phyloP scores from a whole-genome alignment of 805 yeast genomes.

The Hanseniaspora thailandica region DNA sequence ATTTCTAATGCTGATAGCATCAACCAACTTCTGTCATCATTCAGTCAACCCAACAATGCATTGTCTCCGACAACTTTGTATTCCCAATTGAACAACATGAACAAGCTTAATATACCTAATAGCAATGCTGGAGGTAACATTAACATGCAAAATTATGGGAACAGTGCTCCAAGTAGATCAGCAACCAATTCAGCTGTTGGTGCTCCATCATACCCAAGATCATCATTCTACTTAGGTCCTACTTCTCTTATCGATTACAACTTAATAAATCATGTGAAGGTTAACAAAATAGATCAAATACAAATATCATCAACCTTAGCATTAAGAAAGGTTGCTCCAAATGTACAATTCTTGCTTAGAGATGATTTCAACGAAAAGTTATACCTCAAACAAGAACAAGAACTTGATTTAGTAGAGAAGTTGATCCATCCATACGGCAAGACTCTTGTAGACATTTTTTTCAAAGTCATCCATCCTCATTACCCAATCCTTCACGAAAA shows the following conservation, averaged over 20 bases:
- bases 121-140: not conserved
- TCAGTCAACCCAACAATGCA: not conserved
- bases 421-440: slow-evolving; percentile 89
- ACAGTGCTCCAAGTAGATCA: slow-evolving; percentile 16
- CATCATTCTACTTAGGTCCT: slow-evolving; percentile 80
- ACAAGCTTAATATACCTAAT: not conserved
- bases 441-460: slow-evolving; percentile 64
- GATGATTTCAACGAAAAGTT: slow-evolving; percentile 69
- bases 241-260: slow-evolving; percentile 72
- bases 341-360: slow-evolving; percentile 62
- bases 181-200: slow-evolving; percentile 8
- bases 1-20: not conserved
- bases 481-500: slow-evolving; percentile 85
- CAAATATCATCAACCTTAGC: slow-evolving; percentile 55
- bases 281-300: slow-evolving; percentile 70
- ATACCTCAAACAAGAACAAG: slow-evolving; percentile 56
- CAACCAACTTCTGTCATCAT: not conserved
- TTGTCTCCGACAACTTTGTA: not conserved
- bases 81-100: not conserved
- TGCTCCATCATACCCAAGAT: slow-evolving; percentile 77
- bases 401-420: slow-evolving; percentile 72
- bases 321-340: slow-evolving; percentile 66
- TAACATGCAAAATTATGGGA: not conserved
- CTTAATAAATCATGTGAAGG: slow-evolving; percentile 50
- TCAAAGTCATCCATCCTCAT: slow-evolving; percentile 77